Evolutionary conservation across 2,329 filamentous ascomycete genomes (phyloP), one percentile per base, ranked within the genome.

Genomic region (Xylariaceae sp.): DNA sequence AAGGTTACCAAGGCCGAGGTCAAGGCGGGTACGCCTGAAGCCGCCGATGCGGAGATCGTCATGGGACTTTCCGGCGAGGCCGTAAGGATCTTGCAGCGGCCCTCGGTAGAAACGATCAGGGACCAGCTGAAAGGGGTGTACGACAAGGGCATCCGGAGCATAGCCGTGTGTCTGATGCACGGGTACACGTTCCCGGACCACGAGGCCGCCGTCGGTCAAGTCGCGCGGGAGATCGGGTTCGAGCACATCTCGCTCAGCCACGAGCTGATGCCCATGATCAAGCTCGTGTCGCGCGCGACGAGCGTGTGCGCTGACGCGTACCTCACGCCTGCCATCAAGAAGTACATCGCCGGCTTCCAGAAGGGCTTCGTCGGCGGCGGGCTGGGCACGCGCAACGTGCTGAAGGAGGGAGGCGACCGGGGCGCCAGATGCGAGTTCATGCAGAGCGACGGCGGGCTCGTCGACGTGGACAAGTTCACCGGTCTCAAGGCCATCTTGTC

Each of bases 381-480:
- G 0, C 67, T 96, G 0, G 88, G 88, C 2, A 81, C 78, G 0
- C 77, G 82, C 51, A 87, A 81, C 44, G 83, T 92, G 4, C 80
- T 83, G 59, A 67, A 76, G 12, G 75, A 82, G 44, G 62, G 68
- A 18, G 83, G 81, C 0, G 62, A 69, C 4, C 83, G 74, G 52
- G 84, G 83, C 3, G 85, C 87, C 3, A 72, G 89, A 47, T 96
- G 89, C 64, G 88, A 96, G 59, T 95, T 96, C 51, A 95, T 95
- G 88, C 88, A 95, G 60, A 88, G 83, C 8, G 86, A 94, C 48
- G 87, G 86, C 15, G 78, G 79, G 0, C 59, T 83, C 2, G 77
- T 83, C 0, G 84, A 88, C 47, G 83, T 88, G 0, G 80, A 85
- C 40, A 81, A 78, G 49, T 94, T 96, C 56, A 89, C 85, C 0